Base-by-base conservation (phyloP, 257 asterid genomes). In the Paulownia fortunei region DNA sequence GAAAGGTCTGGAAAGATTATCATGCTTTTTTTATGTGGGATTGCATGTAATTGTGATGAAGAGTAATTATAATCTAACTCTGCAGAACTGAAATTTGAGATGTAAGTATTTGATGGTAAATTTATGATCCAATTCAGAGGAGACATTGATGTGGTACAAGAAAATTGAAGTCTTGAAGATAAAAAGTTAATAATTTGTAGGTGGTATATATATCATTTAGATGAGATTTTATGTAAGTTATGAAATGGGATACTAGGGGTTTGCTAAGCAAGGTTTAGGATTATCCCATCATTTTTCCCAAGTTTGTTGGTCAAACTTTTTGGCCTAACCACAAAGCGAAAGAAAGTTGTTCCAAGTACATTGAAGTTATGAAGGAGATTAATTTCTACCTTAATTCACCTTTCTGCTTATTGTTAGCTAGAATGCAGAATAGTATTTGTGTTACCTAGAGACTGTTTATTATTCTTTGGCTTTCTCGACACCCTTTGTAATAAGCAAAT, bases 131-230 rank as follows among this genome's bases (percentile, higher is more conserved):
- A 19, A 30, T 52, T 6, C 21, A 64, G 26, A 49, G 62, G 77
- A 51, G 21, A 10, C 12, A 69, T 46, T 23, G 18, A 60, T 47
- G 11, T 52, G 76, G 51, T 51, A 2, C 56, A 39, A 75, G 64
- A 52, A 44, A 49, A 52, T 3, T 61, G 30, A 39, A 51, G 55
- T 80, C 72, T 74, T 80, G 80, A 72, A 51, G 37, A 42, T 19
- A 11, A 8, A 32, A 56, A 32, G 62, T 41, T 24, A 12, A 4
- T 72, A 52, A 61, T 60, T 6, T 49, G 16, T 46, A 6, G 10
- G 39, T 34, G 68, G 39, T n/a, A n/a, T 60, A 15, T 62, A n/a
- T 13, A 10, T 4, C 18, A n/a, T 39, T 58, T 32, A 72, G 73
- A 18, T 69, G 9, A 47, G 21, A 19, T 30, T 44, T 74, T 56